Conservation (phyloP, 371 early-diverging fungal species). For the Catenaria anguillulae region DNA sequence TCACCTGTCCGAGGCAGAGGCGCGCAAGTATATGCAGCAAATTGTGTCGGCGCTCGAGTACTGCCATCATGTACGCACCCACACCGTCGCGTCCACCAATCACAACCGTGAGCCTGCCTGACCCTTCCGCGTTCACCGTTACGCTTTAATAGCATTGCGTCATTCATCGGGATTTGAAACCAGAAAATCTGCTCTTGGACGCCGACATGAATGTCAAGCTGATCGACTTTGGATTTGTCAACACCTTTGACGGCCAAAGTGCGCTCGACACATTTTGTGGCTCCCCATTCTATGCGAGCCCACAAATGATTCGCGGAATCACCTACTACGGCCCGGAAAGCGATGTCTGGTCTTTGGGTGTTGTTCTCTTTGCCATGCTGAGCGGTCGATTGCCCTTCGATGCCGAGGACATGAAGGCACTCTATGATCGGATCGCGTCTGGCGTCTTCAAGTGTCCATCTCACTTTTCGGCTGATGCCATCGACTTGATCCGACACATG, state of each 20-base stretch:
- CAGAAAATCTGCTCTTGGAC: slow-evolving; percentile 82
- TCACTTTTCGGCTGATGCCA: slow-evolving; percentile 23
- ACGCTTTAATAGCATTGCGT: slow-evolving; percentile 49
- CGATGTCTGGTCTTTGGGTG: slow-evolving; percentile 67
- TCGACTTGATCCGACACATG: slow-evolving; percentile 36
- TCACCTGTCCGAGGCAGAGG: slow-evolving; percentile 25
- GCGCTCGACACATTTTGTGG: slow-evolving; percentile 88
- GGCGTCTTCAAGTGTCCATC: slow-evolving; percentile 38
- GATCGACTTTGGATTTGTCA: slow-evolving; percentile 94
- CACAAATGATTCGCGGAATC: slow-evolving; percentile 60
- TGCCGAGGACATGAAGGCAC: slow-evolving; percentile 37
- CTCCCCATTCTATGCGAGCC: slow-evolving; percentile 79
- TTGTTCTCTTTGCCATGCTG: slow-evolving; percentile 54
- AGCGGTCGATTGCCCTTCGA: slow-evolving; percentile 66
- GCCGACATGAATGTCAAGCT: slow-evolving; percentile 77
- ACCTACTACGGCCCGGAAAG: slow-evolving; percentile 57
- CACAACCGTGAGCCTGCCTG: background rate
- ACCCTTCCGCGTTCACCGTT: background rate
- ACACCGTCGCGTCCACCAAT: too few species aligned
- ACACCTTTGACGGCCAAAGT: slow-evolving; percentile 49
- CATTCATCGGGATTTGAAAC: slow-evolving; percentile 96
- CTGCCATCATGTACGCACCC: slow-evolving; percentile 25
- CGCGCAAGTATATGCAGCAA: slow-evolving; percentile 40
- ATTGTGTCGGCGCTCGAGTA: slow-evolving; percentile 75
- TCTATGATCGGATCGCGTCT: slow-evolving; percentile 40